These are phyloP conservation scores for Linum trigynum DNA, from an alignment of 345 rosid genomes.

Conservation along the genomic window DNA sequence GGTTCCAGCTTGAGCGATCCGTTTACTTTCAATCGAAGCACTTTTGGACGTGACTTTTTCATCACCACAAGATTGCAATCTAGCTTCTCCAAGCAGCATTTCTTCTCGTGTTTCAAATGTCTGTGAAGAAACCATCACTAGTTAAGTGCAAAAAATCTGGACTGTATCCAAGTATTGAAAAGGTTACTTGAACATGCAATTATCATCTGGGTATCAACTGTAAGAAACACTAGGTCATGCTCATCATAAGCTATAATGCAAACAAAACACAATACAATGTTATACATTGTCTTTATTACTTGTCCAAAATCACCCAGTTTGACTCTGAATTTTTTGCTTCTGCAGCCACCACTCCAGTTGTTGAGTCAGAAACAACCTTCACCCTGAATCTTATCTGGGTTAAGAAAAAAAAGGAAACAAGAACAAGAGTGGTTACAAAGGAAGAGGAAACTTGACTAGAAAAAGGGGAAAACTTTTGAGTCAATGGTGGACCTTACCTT, in stretches of 20 bases:
- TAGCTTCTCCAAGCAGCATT: conserved; percentile 6
- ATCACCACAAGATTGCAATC: conserved; percentile 4
- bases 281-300: conserved; percentile 11
- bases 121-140: conserved; percentile 3
- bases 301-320: conserved; percentile 8
- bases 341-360: neutral
- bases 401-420: conserved; percentile 3
- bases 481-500: neutral
- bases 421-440: conserved; percentile 7
- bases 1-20: neutral
- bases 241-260: neutral
- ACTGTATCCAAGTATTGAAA: too few species aligned
- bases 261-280: conserved; percentile 2
- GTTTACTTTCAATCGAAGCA: conserved; percentile 4
- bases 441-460: neutral
- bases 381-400: conserved; percentile 1
- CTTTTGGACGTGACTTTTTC: conserved; percentile 1
- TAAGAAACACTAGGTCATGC: neutral
- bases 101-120: conserved; percentile 6
- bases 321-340: conserved; percentile 3
- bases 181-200: neutral
- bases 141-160: neutral
- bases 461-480: neutral
- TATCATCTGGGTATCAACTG: neutral
- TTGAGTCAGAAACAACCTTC: conserved; percentile 4